These are phyloP conservation scores for Thyridium curvatum DNA, from an alignment of 2,329 filamentous ascomycete genomes.

Conservation along the genomic window DNA sequence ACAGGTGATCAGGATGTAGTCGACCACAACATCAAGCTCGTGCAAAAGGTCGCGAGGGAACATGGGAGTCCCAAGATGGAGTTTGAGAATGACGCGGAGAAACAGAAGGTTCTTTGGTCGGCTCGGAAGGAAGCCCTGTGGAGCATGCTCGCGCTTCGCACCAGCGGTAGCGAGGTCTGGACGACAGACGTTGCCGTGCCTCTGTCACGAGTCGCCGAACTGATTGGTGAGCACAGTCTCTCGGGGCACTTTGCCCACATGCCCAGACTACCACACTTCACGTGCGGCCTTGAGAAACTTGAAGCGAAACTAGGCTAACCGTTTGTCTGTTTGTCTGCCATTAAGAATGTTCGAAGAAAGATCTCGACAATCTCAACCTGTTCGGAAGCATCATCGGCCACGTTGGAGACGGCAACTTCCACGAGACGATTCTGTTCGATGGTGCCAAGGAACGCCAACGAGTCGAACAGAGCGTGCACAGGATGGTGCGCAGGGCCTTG, in stretches of 20 bases:
- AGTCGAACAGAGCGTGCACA: conserved; percentile 50
- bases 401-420: conserved; percentile 65
- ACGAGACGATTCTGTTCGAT: conserved; percentile 25
- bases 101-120: no score
- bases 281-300: no score
- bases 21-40: conserved; percentile 53
- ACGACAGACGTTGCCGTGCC: conserved; percentile 66
- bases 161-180: conserved; percentile 49
- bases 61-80: conserved; percentile 13
- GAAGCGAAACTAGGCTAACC: not conserved
- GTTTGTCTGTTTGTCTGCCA: not conserved
- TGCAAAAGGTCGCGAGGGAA: conserved; percentile 43
- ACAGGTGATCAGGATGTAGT: conserved; percentile 57
- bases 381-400: conserved; percentile 58
- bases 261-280: not conserved
- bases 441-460: conserved; percentile 14
- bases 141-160: conserved; percentile 52
- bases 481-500: conserved; percentile 60
- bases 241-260: not conserved
- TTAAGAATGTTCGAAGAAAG: conserved; percentile 54
- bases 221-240: conserved; percentile 16
- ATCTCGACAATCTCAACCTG: conserved; percentile 49
- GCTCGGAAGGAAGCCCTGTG: conserved; percentile 38
- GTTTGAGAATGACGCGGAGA: no score
- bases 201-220: conserved; percentile 50